Evolutionary conservation across 2,329 filamentous ascomycete genomes (phyloP).

Genomic region (Aspergillus sojae): DNA sequence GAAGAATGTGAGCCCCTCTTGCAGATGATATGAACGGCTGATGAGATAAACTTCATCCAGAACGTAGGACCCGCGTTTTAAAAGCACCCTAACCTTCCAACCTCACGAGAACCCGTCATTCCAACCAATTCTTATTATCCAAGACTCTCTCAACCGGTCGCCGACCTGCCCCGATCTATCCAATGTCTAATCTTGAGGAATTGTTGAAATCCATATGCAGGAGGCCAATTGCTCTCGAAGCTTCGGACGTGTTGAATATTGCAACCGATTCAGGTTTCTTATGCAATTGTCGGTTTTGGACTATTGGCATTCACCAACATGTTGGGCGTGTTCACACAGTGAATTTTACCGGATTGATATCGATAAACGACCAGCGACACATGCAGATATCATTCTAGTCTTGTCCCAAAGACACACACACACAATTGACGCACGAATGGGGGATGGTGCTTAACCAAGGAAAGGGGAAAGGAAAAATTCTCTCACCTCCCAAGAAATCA

Average conservation of each 20-base stretch:
- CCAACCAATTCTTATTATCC: constrained; percentile 5
- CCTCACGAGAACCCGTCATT: neutral
- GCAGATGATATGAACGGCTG: constrained; percentile 8
- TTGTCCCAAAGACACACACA: neutral
- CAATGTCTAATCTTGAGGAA: neutral
- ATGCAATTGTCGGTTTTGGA: constrained; percentile 16
- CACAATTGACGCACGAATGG: constrained; percentile 5
- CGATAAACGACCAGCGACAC: neutral
- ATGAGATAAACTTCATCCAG: constrained; percentile 13
- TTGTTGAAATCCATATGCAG: constrained; percentile 6
- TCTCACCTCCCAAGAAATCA: constrained; percentile 29
- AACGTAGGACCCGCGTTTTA: neutral
- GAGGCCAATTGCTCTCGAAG: neutral
- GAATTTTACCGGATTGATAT: constrained; percentile 5
- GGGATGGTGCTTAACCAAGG: constrained; percentile 1
- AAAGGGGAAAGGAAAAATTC: constrained; percentile 14
- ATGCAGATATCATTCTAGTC: constrained; percentile 3
- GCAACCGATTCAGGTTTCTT: constrained; percentile 8
- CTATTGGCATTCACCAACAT: constrained; percentile 11
- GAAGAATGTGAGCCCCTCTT: constrained; percentile 11
- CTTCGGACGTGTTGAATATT: constrained; percentile 10
- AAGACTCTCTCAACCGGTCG: neutral
- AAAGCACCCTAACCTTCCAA: constrained; percentile 4
- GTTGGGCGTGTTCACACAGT: constrained; percentile 10
- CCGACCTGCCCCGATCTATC: neutral